phyloP scores from a whole-genome alignment of 768 basidiomycete species.

The Terana coerulea region DNA sequence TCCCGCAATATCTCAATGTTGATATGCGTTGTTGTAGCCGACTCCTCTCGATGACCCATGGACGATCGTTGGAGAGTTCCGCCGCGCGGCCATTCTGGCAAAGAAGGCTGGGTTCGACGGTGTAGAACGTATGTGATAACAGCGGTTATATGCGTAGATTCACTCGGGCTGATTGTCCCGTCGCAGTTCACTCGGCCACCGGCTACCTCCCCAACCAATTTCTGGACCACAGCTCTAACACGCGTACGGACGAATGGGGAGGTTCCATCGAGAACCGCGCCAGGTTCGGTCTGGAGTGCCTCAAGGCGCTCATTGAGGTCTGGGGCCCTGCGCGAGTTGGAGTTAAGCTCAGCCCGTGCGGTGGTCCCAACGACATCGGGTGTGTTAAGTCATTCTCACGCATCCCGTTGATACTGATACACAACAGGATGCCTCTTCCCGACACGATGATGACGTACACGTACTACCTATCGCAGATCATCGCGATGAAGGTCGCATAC shows the following conservation, averaged over 20 bases:
- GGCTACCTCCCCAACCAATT: conserved; percentile 39
- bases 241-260: conserved; percentile 45
- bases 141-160: background rate
- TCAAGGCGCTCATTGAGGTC: conserved; percentile 37
- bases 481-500: conserved; percentile 10
- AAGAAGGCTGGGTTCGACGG: conserved; percentile 42
- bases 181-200: conserved; percentile 22
- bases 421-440: conserved; percentile 8
- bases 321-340: conserved; percentile 32
- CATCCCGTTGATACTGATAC: background rate
- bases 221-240: conserved; percentile 33
- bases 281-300: conserved; percentile 42
- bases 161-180: too few species aligned
- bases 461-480: conserved; percentile 3
- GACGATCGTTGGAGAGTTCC: conserved; percentile 3
- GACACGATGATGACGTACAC: conserved; percentile 10
- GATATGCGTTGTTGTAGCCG: background rate
- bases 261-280: conserved; percentile 44
- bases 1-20: background rate
- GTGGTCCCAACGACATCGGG: conserved; percentile 10
- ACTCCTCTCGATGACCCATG: conserved; percentile 8
- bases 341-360: conserved; percentile 10
- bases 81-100: conserved; percentile 23
- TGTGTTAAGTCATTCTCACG: background rate
- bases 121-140: conserved; percentile 27